Percentiles rank a stretch among this genome's conserved stretches.
Evolutionary conservation across 768 basidiomycete genomes (phyloP).

Genomic region (Exidia glandulosa): DNA sequence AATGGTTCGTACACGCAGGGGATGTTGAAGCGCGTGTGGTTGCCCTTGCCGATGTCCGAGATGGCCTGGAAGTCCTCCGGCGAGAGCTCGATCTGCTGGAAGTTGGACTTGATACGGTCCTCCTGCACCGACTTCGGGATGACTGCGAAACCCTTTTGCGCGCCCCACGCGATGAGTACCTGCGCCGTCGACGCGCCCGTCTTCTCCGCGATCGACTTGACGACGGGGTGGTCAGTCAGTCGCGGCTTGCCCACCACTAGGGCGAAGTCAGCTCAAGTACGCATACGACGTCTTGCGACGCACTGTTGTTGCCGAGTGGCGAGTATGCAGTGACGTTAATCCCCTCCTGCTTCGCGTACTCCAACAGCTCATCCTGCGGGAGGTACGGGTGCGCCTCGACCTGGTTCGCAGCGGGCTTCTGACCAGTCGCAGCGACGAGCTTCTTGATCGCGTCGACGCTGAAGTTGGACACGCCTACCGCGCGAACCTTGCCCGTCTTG

Average conservation of each 20-base stretch:
- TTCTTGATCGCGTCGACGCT: constrained; percentile 51
- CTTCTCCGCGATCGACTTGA: constrained; percentile 51
- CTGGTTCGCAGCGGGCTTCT: constrained; percentile 70
- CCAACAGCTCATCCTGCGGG: constrained; percentile 61
- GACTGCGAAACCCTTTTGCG: constrained; percentile 62
- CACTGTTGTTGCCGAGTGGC: constrained; percentile 75
- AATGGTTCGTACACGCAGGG: constrained; percentile 45
- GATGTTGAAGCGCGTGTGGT: constrained; percentile 47
- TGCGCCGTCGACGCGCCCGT: constrained; percentile 63
- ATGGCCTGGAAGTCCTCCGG: constrained; percentile 58
- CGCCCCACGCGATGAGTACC: constrained; percentile 76
- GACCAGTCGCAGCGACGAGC: constrained; percentile 57
- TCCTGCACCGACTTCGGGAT: constrained; percentile 52
- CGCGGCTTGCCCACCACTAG: constrained; percentile 49
- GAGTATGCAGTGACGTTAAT: constrained; percentile 63
- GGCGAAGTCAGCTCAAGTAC: background rate
- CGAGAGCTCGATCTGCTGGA: constrained; percentile 58
- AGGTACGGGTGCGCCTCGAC: constrained; percentile 75
- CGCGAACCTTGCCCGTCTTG: constrained; percentile 56
- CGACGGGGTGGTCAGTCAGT: constrained; percentile 54
- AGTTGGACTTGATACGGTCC: constrained; percentile 65
- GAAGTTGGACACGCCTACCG: constrained; percentile 80
- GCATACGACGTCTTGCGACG: constrained; percentile 10
- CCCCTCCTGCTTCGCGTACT: constrained; percentile 54
- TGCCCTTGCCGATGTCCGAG: constrained; percentile 35